Evolutionary conservation across 2,329 filamentous ascomycete species (phyloP), one percentile per base, ranked within the genome.

Genomic region (Fusarium tanahbumbuense): DNA sequence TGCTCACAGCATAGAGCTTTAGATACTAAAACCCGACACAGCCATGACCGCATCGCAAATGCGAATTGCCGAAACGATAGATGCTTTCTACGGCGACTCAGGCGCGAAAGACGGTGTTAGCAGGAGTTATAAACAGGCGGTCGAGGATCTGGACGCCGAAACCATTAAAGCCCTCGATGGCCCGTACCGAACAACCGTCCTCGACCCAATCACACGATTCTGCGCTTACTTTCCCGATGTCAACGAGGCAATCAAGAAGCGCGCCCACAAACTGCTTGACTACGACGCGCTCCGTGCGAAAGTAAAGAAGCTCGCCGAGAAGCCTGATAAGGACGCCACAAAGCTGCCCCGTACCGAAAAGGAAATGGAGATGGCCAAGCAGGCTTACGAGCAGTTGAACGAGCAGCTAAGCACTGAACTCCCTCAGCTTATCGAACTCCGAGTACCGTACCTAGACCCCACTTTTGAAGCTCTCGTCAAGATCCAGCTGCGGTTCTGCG

Each of bases 41-140:
- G 95, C 96, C 73, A 99, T 99, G 96, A 99, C 96, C 18, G 95
- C 96, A 55, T 98, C 94, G 56, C 96, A 99, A 83, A 98, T 99
- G 95, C 92, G 95, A 78, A 98, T 99, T 80, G 96, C 96, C 71
- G 96, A 99, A 82, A 99, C 96, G 22, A 99, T 99, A 81, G 96
- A 99, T 83, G 96, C 96, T 42, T 99, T 99, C 82, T 99, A 99
- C 83, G 96, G 96, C 59, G 96, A 99, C 79, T 91, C 94, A 2
- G 97, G 97, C 54, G 94, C 96, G 53, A 93, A 91, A 76, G 97
- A 99, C 79, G 96, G 96, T 59, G 96, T 99, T 63, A 97, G 93
- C 81, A 89, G 95, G 79, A 97, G 93, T 79, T 99, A 99, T 85
- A 99, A 98, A 83, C 94, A 98, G 80, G 96, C 96, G 11, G 97